Evolutionary conservation across 352 stramenopile species (phyloP), one percentile per base, ranked within the genome.

Genomic region (Phytophthora agathidicida): DNA sequence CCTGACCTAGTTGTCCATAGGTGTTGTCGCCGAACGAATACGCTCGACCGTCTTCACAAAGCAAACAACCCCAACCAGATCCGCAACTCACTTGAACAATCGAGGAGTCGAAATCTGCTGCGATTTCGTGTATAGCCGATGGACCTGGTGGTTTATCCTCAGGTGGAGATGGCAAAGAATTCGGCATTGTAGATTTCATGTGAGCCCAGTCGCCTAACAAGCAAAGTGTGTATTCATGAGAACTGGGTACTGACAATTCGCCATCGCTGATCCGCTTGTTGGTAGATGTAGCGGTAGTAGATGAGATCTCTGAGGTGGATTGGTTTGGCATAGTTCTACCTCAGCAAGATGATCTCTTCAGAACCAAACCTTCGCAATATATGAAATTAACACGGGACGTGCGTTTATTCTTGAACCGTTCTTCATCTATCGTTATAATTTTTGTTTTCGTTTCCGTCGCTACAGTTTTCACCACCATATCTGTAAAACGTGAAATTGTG

Each of bases 1-100:
- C 68, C 27, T 88, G 82, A 0, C 68, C 79, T n/a, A 89, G 68
- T 33, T 91, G 82, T 0, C 79, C 82, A 32, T 86, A 85, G 2
- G 63, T 70, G 33, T 88, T 89, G 53, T 60, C 71, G 0, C 79
- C 82, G 10, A 81, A 80, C 3, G 75, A 81, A 42, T 73, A 92
- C 4, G 66, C 68, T n/a, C 59, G 65, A 3, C 76, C 76, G 26
- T 68, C 58, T 17, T 81, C 68, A 10, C 74, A 79, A 2, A 90
- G 55, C 7, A 88, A 19, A 39, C 67, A 81, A 31, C 75, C 47
- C 78, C 78, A 92, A 19, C 83, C 69, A 5, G 68, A 52, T 2
- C 79, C 79, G 35, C 73, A 83, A 39, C 62, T 75, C 24, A 80
- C 61, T 8, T 86, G 69, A 7, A 58, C 23, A 35, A 91, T 73